phyloP scores from a whole-genome alignment of 768 basidiomycete genomes.

The Mycena belliarum region DNA sequence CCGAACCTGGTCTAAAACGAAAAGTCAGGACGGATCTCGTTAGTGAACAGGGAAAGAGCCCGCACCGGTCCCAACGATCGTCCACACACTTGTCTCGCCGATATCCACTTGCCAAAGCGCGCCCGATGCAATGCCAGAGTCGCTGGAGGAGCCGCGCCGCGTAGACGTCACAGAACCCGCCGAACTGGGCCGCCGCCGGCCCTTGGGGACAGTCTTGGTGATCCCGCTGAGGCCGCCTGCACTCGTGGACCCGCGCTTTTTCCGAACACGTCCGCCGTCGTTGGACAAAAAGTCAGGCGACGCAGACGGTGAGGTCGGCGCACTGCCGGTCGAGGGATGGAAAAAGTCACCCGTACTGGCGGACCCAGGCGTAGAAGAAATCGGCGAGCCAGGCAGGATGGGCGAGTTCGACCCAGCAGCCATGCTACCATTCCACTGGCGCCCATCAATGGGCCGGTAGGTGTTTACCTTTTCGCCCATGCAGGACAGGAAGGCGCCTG shows the following conservation, averaged over 20 bases:
- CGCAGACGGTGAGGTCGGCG: slow-evolving; percentile 67
- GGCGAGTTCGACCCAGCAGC: slow-evolving; percentile 53
- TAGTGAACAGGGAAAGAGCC: slow-evolving; percentile 13
- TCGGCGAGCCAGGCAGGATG: slow-evolving; percentile 67
- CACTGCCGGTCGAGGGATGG: slow-evolving; percentile 58
- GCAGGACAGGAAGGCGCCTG: slow-evolving; percentile 85
- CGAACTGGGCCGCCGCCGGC: slow-evolving; percentile 74
- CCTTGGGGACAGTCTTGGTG: slow-evolving; percentile 52
- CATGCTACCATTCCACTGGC: slow-evolving; percentile 64
- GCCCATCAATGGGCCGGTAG: slow-evolving; percentile 80
- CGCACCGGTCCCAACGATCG: slow-evolving; percentile 88
- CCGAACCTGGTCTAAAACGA: slow-evolving; percentile 73
- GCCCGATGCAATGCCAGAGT: slow-evolving; percentile 71
- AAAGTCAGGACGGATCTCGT: slow-evolving; percentile 21
- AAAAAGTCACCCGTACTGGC: slow-evolving; percentile 65
- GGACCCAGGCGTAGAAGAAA: slow-evolving; percentile 62
- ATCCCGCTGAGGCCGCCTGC: slow-evolving; percentile 59
- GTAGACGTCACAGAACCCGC: slow-evolving; percentile 71
- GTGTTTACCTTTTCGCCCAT: slow-evolving; percentile 95
- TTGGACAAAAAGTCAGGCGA: slow-evolving; percentile 70
- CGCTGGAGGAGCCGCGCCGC: slow-evolving; percentile 66
- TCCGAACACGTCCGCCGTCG: slow-evolving; percentile 84
- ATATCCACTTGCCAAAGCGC: slow-evolving; percentile 89
- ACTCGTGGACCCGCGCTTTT: slow-evolving; percentile 78
- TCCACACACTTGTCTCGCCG: slow-evolving; percentile 93